phyloP scores from a whole-genome alignment of 2,329 filamentous ascomycete genomes.

The Fusarium sp. region DNA sequence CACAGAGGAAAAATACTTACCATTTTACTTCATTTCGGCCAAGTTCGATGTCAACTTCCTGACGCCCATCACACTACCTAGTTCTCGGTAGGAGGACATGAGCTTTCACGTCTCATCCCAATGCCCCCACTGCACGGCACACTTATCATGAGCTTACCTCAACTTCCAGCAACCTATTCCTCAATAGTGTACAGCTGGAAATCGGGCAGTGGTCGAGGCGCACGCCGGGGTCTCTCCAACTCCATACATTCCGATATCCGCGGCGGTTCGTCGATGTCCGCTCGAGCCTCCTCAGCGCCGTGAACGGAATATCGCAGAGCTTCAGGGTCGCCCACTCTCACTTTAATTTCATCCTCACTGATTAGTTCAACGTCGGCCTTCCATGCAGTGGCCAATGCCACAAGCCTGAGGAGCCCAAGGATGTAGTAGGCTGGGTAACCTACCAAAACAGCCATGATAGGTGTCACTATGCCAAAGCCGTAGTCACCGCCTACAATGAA shows the following conservation, averaged over 20 bases:
- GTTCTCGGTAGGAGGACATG: neutral
- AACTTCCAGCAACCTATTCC: neutral
- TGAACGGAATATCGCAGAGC: neutral
- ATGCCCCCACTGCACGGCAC: neutral
- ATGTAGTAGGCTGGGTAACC: neutral
- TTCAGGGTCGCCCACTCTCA: neutral
- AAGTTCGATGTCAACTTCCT: neutral
- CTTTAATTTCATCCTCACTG: neutral
- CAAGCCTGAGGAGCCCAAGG: conserved; percentile 16
- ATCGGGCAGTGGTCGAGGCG: fast-evolving
- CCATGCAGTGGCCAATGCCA: conserved; percentile 14
- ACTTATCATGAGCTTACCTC: neutral
- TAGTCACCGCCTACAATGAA: neutral
- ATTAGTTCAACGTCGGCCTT: neutral
- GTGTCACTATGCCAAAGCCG: neutral
- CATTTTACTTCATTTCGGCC: neutral
- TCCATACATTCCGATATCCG: conserved; percentile 2
- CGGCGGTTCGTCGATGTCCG: neutral
- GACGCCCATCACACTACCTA: too few relatives aligned
- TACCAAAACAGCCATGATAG: neutral
- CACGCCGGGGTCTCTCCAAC: neutral
- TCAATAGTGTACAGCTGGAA: neutral
- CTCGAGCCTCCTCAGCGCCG: neutral
- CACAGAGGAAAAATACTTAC: neutral
- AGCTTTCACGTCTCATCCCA: neutral